Base-by-base conservation (phyloP, 306 rosid species). In the Erythrophleum fordii region DNA sequence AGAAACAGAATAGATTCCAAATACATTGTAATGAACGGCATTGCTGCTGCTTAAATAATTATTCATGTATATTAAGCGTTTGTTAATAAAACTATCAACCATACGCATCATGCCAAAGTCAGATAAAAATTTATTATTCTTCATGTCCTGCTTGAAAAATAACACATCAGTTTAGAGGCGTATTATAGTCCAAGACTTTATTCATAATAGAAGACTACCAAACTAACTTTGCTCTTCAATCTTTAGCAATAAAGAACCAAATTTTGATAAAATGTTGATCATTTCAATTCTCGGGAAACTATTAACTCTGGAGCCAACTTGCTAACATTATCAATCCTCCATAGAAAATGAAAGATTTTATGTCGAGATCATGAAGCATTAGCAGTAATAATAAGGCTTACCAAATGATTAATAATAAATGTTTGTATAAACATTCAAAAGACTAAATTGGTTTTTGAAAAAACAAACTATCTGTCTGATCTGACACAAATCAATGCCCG, bases 1-100 rank as follows among this genome's bases (percentile, higher is more conserved):
- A 53, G 29, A 53, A 37, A 65, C 61, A 22, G 79, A 62, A 66
- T 48, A 18, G 56, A 83, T 69, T 76, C 26, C 77, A 67, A 83
- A 16, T 56, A 26, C 56, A 79, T 53, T 61, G 41, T 77, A 73
- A 75, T 44, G 34, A 67, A 67, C 58, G 69, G 66, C 45, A 73
- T n/a, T 59, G 28, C 37, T 42, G 35, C 81, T 60, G 65, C 72
- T 45, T 62, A 59, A 75, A 78, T 51, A 12, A 46, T 62, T 28
- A 58, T 67, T 39, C 76, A 39, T 10, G 34, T 11, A 74, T 26
- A 70, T 45, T 37, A 34, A 44, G 29, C 37, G 70, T 34, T 80
- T 29, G 26, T 29, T 44, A 74, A 39, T 35, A 65, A 34, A 42
- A 69, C 11, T 53, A 61, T 42, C 48, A 49, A 13, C 18, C 56